These are phyloP conservation scores for Teunomyces atbi DNA, from an alignment of 805 yeast species.

Conservation along the genomic window DNA sequence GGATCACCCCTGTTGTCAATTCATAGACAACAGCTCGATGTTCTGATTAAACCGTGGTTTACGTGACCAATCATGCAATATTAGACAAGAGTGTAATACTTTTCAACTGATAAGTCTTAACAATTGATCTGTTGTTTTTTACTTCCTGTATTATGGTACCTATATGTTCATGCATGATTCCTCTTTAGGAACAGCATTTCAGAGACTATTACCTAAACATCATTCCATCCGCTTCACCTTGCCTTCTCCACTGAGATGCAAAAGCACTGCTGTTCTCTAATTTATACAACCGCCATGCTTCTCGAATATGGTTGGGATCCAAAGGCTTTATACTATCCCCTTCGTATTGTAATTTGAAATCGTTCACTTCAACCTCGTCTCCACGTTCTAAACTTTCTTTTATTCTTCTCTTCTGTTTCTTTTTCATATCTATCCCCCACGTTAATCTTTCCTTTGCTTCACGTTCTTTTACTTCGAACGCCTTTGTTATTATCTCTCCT, in stretches of 20 bases:
- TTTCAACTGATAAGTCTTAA: too few species aligned
- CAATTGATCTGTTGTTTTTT: too few species aligned
- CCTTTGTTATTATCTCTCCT: constrained; percentile 86
- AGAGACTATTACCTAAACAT: constrained; percentile 53
- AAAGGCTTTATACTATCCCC: constrained; percentile 58
- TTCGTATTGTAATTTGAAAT: constrained; percentile 21
- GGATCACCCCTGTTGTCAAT: too few species aligned
- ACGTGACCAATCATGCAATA: too few species aligned
- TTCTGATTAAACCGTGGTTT: too few species aligned
- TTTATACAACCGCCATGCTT: constrained; percentile 80
- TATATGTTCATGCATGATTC: too few species aligned
- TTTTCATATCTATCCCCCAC: constrained; percentile 38
- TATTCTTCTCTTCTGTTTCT: constrained; percentile 31
- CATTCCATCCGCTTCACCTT: constrained; percentile 67
- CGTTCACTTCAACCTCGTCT: constrained; percentile 28
- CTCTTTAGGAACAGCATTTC: too few species aligned
- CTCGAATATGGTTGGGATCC: constrained; percentile 79
- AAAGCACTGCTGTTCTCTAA: constrained; percentile 65
- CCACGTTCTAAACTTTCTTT: constrained; percentile 42
- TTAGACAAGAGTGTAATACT: too few species aligned
- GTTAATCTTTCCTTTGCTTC: constrained; percentile 45
- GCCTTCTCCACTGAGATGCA: constrained; percentile 64
- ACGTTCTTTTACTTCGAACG: constrained; percentile 65
- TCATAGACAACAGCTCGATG: too few species aligned
- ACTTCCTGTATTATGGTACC: too few species aligned